Evolutionary conservation across 805 yeast species (phyloP).

Genomic region (Pichia membranifaciens): DNA sequence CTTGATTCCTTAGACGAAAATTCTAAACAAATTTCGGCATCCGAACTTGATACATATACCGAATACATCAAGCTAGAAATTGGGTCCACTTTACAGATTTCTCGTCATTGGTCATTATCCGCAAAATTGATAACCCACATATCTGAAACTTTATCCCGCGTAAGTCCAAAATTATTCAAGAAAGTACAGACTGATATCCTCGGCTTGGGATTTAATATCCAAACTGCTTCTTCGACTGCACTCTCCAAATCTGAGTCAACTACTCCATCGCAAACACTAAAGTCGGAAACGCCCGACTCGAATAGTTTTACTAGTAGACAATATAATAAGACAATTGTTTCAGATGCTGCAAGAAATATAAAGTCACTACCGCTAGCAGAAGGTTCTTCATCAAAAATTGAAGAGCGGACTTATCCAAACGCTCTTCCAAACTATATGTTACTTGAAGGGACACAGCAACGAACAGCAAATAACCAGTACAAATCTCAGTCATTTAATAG

Average conservation of each 20-base stretch:
- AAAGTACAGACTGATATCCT: constrained; percentile 33
- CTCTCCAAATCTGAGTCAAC: neutral
- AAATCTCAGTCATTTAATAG: neutral
- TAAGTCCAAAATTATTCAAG: constrained; percentile 37
- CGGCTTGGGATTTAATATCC: constrained; percentile 13
- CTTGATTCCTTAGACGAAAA: constrained; percentile 12
- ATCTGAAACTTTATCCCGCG: constrained; percentile 38
- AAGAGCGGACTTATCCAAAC: neutral
- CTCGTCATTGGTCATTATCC: constrained; percentile 47
- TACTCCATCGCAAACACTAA: neutral
- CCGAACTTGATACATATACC: constrained; percentile 39
- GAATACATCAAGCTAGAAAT: constrained; percentile 46
- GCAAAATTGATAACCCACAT: constrained; percentile 42
- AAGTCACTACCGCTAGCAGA: neutral
- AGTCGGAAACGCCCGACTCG: neutral
- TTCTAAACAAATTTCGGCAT: constrained; percentile 16
- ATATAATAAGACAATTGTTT: no score
- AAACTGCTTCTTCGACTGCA: neutral
- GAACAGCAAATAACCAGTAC: neutral
- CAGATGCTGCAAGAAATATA: no score
- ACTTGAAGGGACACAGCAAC: neutral
- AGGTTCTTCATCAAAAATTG: neutral
- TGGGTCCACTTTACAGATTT: constrained; percentile 43
- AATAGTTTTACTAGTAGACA: no score
- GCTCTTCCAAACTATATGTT: neutral